Evolutionary conservation across 495 filamentous ascomycete genomes (phyloP).

Genomic region (Geopyxis carbonaria): DNA sequence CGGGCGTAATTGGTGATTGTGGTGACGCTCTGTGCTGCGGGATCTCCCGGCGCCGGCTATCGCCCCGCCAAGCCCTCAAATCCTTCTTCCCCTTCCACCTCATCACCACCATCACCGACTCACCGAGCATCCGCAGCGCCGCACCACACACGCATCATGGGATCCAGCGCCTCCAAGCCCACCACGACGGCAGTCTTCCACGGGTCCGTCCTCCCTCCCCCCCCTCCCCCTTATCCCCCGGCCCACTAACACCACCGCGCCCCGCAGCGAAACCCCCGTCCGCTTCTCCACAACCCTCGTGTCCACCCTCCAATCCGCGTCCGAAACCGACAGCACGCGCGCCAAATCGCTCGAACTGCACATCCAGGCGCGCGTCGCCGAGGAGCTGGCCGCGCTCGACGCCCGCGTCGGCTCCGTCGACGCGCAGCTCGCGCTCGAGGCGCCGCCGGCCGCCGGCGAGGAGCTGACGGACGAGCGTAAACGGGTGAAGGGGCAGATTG

Average conservation of each 20-base stretch:
- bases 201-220: background rate
- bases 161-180: background rate
- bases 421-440: constrained; percentile 34
- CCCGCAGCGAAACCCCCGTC: constrained; percentile 55
- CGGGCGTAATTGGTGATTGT: no score
- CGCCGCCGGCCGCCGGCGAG: constrained; percentile 8
- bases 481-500: constrained; percentile 47
- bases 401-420: constrained; percentile 39
- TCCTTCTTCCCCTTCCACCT: no score
- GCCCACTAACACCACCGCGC: background rate
- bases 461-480: constrained; percentile 20
- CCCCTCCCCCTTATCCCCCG: background rate
- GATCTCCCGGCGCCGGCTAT: no score
- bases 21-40: no score
- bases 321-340: constrained; percentile 80
- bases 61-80: no score
- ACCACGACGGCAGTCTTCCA: background rate
- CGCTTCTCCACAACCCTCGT: constrained; percentile 75
- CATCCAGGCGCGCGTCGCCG: constrained; percentile 70
- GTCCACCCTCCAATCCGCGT: constrained; percentile 61
- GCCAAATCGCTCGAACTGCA: constrained; percentile 67
- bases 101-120: no score
- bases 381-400: constrained; percentile 64
- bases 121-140: no score
- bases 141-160: no score